A percentile compares a stretch with the other conserved stretches of the same genome.
Conservation (phyloP, 2,329 filamentous ascomycete genomes). For the Aspergillus awamori region DNA sequence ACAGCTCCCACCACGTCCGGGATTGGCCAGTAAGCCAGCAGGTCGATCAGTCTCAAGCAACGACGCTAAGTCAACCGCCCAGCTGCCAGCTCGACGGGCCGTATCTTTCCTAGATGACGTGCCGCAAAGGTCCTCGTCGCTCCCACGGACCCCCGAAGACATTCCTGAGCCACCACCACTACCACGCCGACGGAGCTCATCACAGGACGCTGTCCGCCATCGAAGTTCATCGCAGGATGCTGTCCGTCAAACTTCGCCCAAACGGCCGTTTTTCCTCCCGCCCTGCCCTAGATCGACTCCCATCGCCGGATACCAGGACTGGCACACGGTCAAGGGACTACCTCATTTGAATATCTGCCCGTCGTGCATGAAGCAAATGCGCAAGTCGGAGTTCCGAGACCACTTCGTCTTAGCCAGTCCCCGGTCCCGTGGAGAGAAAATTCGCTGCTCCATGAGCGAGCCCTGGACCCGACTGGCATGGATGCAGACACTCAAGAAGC, state of each 20-base stretch:
- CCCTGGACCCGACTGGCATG: slow-evolving; percentile 86
- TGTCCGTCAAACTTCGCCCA: slow-evolving; percentile 21
- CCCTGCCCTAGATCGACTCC: slow-evolving; percentile 69
- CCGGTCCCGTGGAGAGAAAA: slow-evolving; percentile 59
- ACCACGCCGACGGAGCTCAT: slow-evolving; percentile 15
- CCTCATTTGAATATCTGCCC: slow-evolving; percentile 80
- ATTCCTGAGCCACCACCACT: slow-evolving; percentile 10
- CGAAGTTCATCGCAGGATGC: slow-evolving; percentile 19
- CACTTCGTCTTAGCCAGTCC: slow-evolving; percentile 66
- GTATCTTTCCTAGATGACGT: slow-evolving; percentile 23
- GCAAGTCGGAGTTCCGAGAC: slow-evolving; percentile 68
- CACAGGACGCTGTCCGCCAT: slow-evolving; percentile 16
- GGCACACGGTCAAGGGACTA: slow-evolving; percentile 74
- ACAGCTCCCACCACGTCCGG: slow-evolving; percentile 2
- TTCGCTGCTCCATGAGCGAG: slow-evolving; percentile 77
- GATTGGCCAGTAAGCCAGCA: slow-evolving; percentile 4
- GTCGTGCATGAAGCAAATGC: slow-evolving; percentile 72
- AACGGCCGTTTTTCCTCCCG: slow-evolving; percentile 52
- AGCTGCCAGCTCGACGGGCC: slow-evolving; percentile 17
- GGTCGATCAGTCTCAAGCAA: slow-evolving; percentile 17
- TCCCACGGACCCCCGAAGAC: slow-evolving; percentile 12
- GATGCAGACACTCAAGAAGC: slow-evolving; percentile 74
- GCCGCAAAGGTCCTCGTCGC: slow-evolving; percentile 14
- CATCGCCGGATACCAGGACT: slow-evolving; percentile 69
- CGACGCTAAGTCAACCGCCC: slow-evolving; percentile 10